Conservation (phyloP, 768 basidiomycete genomes). For the Tylopilus plumbeoviolaceoides region DNA sequence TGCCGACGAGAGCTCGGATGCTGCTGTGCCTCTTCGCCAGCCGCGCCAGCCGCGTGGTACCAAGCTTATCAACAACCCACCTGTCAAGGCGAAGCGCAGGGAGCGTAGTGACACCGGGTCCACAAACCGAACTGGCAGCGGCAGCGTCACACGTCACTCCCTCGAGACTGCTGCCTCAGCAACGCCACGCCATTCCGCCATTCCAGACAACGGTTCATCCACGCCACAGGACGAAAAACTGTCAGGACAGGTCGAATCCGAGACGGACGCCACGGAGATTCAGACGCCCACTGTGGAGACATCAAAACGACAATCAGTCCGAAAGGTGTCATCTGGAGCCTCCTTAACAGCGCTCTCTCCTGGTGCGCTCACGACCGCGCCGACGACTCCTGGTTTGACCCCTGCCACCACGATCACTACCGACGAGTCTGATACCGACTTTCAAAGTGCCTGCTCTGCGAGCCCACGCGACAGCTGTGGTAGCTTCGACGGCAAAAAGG, state of each 20-base stretch:
- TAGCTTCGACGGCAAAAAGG: conserved; percentile 36
- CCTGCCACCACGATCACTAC: conserved; percentile 39
- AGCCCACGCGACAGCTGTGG: conserved; percentile 68
- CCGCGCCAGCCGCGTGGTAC: conserved; percentile 37
- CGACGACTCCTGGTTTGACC: conserved; percentile 36
- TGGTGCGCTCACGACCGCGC: conserved; percentile 20
- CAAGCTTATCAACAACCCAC: conserved; percentile 32
- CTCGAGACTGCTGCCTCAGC: conserved; percentile 21
- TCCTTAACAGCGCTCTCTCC: conserved; percentile 26
- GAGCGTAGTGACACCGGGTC: conserved; percentile 61
- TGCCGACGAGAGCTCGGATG: conserved; percentile 54
- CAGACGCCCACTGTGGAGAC: conserved; percentile 32
- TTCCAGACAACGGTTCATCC: conserved; percentile 23
- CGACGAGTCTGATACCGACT: conserved; percentile 81
- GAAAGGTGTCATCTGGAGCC: conserved; percentile 33
- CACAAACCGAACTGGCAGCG: conserved; percentile 48
- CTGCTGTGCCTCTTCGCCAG: conserved; percentile 35
- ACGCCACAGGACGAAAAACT: conserved; percentile 34
- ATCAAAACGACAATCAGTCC: conserved; percentile 19
- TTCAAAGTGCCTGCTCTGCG: conserved; percentile 80
- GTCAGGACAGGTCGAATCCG: conserved; percentile 40
- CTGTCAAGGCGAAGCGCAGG: conserved; percentile 38
- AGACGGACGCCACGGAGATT: conserved; percentile 20
- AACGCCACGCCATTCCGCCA: conserved; percentile 28
- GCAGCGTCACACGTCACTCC: conserved; percentile 25